phyloP scores from a whole-genome alignment of 768 basidiomycete species.

The Ramaria sp. region DNA sequence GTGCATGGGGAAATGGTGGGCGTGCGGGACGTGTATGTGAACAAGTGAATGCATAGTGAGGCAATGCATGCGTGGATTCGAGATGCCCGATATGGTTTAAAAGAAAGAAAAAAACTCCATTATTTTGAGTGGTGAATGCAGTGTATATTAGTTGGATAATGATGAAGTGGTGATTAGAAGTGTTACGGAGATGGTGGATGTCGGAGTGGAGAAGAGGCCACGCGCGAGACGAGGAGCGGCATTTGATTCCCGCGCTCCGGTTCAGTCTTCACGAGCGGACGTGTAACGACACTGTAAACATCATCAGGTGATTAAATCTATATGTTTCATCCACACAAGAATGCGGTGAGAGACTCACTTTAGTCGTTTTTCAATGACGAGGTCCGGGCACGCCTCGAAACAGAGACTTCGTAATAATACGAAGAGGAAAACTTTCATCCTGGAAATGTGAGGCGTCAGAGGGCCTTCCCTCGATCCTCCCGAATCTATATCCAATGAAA shows the following conservation, averaged over 20 bases:
- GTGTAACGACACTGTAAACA: slow-evolving; percentile 35
- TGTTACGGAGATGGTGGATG: not conserved
- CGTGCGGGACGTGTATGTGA: no score
- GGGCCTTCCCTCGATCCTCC: no score
- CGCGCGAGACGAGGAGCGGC: slow-evolving; percentile 27
- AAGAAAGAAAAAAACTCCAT: not conserved
- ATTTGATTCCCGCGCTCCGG: slow-evolving; percentile 47
- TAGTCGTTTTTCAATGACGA: slow-evolving; percentile 52
- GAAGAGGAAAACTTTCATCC: slow-evolving; percentile 54
- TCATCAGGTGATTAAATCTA: slow-evolving; percentile 14
- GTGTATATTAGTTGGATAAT: not conserved
- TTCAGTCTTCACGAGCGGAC: slow-evolving; percentile 46
- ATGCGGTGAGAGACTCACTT: slow-evolving; percentile 34
- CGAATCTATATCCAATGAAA: not conserved
- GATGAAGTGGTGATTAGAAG: not conserved
- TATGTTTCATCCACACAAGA: slow-evolving; percentile 7
- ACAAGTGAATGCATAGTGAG: no score
- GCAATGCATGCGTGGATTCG: no score
- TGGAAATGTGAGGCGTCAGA: slow-evolving; percentile 15
- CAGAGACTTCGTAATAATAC: slow-evolving; percentile 46
- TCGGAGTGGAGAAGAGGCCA: not conserved
- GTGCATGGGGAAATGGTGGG: no score
- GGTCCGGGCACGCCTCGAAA: slow-evolving; percentile 37
- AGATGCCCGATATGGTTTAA: no score
- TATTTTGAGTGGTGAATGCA: not conserved